Base-by-base conservation (phyloP, 108 stramenopile genomes). In the Schizochytrium sp. region DNA sequence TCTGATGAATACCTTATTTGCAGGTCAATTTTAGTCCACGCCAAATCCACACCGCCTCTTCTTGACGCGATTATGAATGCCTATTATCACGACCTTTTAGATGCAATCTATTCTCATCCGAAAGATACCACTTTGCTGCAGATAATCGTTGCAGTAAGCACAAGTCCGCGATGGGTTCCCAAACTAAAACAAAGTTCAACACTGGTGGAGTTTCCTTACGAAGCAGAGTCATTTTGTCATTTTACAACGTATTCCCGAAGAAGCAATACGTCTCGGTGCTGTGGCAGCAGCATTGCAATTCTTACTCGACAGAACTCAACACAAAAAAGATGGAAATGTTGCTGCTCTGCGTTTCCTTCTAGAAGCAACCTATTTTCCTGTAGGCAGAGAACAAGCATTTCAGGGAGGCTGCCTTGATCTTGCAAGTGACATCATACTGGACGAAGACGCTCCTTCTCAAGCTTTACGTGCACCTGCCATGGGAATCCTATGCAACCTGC, bases 331-430 rank as follows among this genome's bases (percentile, higher is more conserved):
- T 2, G 64, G 42, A 12, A 44, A 69, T 28, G 64, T 7, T 7
- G 64, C 64, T 15, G 64, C 64, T 5, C 64, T 69, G 1, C 64
- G 64, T 28, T 69, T 69, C 28, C 64, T 69, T 38, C 64, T 69
- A 44, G 42, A 69, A 69, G 64, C 64, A 15, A 13, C 64, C 42
- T 15, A 69, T 44, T 69, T 69, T 69, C 64, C 64, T 28, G 5
- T 8, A 69, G 64, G 64, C 28, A 69, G 64, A 69, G 44, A 69
- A 8, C 42, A 69, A 44, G 64, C 64, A 10, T 44, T 69, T 44
- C 42, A 7, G 28, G 12, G 44, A 15, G 64, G 64, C 64, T 38
- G 12, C 64, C 42, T 69, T 2, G 64, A 38, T 38, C 64, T 7
- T 44, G 64, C 44, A 8, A 69, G 10, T 8, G 64, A 69, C 7